Conservation (phyloP, 2,329 filamentous ascomycete species). For the Ceratocystis harringtonii region DNA sequence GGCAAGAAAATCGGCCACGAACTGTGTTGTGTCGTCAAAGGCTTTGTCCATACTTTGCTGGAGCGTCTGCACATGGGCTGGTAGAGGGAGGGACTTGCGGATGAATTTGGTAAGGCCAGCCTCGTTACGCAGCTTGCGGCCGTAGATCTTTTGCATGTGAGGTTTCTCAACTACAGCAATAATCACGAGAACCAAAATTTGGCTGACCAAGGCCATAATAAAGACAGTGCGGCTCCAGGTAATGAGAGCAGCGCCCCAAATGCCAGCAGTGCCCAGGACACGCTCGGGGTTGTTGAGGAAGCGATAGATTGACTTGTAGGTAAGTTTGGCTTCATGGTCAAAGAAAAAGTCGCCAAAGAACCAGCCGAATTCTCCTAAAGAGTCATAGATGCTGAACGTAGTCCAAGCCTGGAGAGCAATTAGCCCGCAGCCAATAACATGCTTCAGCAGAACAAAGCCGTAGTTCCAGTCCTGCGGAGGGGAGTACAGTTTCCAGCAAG, state of each 20-base stretch:
- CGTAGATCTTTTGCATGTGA: constrained; percentile 97
- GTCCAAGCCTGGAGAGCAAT: constrained; percentile 88
- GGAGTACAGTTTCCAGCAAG: constrained; percentile 92
- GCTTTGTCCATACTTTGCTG: constrained; percentile 79
- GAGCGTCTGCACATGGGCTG: constrained; percentile 53
- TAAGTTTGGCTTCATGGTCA: constrained; percentile 73
- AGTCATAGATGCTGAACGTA: constrained; percentile 82
- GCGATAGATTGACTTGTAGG: constrained; percentile 92
- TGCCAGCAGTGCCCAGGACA: constrained; percentile 80
- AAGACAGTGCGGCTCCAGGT: constrained; percentile 82
- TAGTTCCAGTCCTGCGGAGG: constrained; percentile 77
- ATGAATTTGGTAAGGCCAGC: constrained; percentile 87
- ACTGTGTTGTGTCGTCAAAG: constrained; percentile 70
- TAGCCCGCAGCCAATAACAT: constrained; percentile 67
- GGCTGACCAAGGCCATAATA: constrained; percentile 69
- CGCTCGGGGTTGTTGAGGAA: constrained; percentile 97
- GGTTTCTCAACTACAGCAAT: constrained; percentile 89
- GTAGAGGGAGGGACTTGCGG: constrained; percentile 68
- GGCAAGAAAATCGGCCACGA: constrained; percentile 83
- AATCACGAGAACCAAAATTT: constrained; percentile 72
- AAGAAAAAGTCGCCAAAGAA: constrained; percentile 99
- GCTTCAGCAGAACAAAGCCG: constrained; percentile 70
- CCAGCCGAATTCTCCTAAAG: constrained; percentile 94
- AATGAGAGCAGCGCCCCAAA: constrained; percentile 89
- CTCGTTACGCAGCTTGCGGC: constrained; percentile 64